Evolutionary conservation across 164 flowering plant species (phyloP), one percentile per base, ranked within the genome.

Genomic region (Aristolochia contorta): DNA sequence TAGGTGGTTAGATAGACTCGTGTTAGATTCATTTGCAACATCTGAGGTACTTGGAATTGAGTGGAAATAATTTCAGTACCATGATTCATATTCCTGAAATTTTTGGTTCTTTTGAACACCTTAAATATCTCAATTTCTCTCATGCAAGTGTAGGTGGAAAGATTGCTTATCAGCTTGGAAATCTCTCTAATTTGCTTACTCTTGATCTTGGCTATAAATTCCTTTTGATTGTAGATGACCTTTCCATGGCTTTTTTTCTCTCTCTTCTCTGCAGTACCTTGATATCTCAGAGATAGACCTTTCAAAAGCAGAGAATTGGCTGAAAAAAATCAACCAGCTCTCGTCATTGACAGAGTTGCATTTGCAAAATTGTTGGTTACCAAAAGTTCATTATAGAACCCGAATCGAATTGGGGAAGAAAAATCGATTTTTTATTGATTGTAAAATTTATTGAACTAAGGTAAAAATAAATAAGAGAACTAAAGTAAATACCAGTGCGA

Each of bases 41-140:
- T 15, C 12, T 49, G 19, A 9, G 16, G 19, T 49, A 49, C 16
- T 21, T 49, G 6, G 52, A 49, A n/a, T 15, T 49, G 52, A 49
- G 52, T 16, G 16, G 18, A n/a, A 49, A 49, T 4, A 0, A 7
- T 15, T 49, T 49, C 19, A 15, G 7, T 9, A 21, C n/a, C n/a
- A n/a, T n/a, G n/a, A n/a, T n/a, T n/a, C n/a, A n/a, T n/a, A n/a
- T n/a, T n/a, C n/a, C n/a, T 6, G 6, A 52, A 9, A 52, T 62
- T 55, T 16, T 62, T 24, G 57, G 65, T 52, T 52, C 57, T 6
- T 22, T 54, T n/a, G 8, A 21, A 7, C 13, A 47, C 6, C 43
- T 62, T 30, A 52, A 49, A n/a, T 33, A 62, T 52, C 27, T 62
- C 6, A 62, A 62, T 8, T n/a, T 62, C 16, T 62, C 65, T 9